Evolutionary conservation across 2,329 filamentous ascomycete species (phyloP).

Genomic region (Exophiala sp.): DNA sequence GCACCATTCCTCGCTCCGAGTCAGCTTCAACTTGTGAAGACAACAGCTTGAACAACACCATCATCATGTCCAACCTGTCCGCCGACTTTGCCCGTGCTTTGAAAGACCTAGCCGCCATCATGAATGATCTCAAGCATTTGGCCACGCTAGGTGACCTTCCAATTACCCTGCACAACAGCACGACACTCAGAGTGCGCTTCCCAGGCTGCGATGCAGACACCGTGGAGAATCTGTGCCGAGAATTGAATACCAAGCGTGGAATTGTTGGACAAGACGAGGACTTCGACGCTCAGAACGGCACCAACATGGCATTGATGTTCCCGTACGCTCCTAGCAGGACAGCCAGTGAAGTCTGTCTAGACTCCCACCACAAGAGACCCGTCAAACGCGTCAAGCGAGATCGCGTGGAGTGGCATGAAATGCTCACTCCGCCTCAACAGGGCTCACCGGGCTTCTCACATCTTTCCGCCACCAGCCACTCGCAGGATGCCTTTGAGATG

Average conservation of each 20-base stretch:
- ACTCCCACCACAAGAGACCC: slow-evolving; percentile 32
- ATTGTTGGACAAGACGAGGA: slow-evolving; percentile 73
- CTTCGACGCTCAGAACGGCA: slow-evolving; percentile 65
- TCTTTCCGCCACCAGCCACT: slow-evolving; percentile 30
- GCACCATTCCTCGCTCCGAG: slow-evolving; percentile 31
- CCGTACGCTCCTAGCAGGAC: slow-evolving; percentile 71
- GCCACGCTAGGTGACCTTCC: slow-evolving; percentile 78
- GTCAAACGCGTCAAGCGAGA: slow-evolving; percentile 35
- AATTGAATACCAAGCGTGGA: slow-evolving; percentile 79
- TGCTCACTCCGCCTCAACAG: slow-evolving; percentile 48
- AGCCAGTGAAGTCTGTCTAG: slow-evolving; percentile 43
- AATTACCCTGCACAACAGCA: slow-evolving; percentile 65
- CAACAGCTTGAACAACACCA: slow-evolving; percentile 72
- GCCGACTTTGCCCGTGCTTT: slow-evolving; percentile 83
- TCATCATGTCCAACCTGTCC: slow-evolving; percentile 79
- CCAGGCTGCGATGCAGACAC: slow-evolving; percentile 82
- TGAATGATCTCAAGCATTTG: slow-evolving; percentile 77
- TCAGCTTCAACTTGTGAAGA: slow-evolving; percentile 36
- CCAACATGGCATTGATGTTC: slow-evolving; percentile 73
- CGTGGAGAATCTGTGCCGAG: slow-evolving; percentile 78
- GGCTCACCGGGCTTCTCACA: slow-evolving; percentile 25
- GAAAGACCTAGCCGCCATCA: slow-evolving; percentile 74
- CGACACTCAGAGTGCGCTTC: slow-evolving; percentile 75
- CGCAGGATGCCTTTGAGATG: slow-evolving; percentile 15
- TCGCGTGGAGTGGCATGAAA: slow-evolving; percentile 55